Base-by-base conservation (phyloP, 1,284 basidiomycete genomes). In the Blastosporella zonata region DNA sequence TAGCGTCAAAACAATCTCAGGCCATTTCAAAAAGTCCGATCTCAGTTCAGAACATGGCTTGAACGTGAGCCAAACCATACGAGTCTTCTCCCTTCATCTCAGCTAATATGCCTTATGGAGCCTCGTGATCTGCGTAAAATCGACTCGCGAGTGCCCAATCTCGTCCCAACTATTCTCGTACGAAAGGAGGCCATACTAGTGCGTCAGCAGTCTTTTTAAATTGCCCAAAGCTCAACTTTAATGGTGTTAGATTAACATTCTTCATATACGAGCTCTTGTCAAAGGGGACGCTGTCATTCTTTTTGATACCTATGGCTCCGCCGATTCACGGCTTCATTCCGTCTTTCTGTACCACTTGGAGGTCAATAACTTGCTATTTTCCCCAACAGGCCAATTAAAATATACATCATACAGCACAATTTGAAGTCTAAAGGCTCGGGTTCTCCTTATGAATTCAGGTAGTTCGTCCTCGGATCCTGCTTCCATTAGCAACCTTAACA, bases 61-160 rank as follows among this genome's bases (percentile, higher is more conserved):
- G 48, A 88, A 95, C 72, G 90, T 96, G 75, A 62, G 83, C 69
- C 36, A 43, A 20, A 46, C 36, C 15, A n/a, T n/a, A n/a, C n/a
- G n/a, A n/a, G 2, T 34, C 2, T 20, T 2, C 13, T 18, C 33
- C 17, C 25, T 31, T 46, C 38, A 43, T n/a, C 28, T 25, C 52
- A 39, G 46, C 52, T 58, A 35, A 58, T 38, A 35, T 39, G 31
- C 27, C 36, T 56, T 58, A 58, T 45, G 43, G 65, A 97, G 89
- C 90, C 93, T 55, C 88, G 96, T 74, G 96, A 99, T 71, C 76
- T 99, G 35, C 87, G 96, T 49, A 97, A 97, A 73, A 93, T 99
- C 59, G 96, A 98, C 72, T 93, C 91, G 10, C 78, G 93, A 55
- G 82, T 95, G 51, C 93, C 94, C 17, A 97, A 95, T 67, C 81